These are phyloP conservation scores for Anthracocystis setariae DNA, from an alignment of 1,284 basidiomycete species.

Conservation along the genomic window DNA sequence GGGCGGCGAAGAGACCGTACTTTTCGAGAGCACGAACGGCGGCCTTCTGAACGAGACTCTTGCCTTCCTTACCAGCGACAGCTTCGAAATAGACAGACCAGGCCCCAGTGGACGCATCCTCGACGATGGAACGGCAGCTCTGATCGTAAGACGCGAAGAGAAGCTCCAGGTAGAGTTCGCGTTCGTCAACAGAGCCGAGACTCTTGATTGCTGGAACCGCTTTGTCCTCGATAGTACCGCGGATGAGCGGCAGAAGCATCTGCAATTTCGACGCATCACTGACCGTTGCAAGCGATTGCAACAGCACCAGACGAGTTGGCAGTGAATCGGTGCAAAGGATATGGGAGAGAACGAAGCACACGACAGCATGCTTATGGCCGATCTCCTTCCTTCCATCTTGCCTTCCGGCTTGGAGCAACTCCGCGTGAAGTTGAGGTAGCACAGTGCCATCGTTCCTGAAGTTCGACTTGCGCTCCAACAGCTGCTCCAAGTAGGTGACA, in stretches of 20 bases:
- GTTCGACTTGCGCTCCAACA: slow-evolving; percentile 68
- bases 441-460: slow-evolving; percentile 77
- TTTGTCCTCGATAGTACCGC: slow-evolving; percentile 66
- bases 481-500: slow-evolving; percentile 74
- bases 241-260: slow-evolving; percentile 75
- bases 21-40: slow-evolving; percentile 69
- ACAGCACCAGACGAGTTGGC: slow-evolving; percentile 73
- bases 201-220: slow-evolving; percentile 10
- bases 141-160: slow-evolving; percentile 73
- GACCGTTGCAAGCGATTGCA: slow-evolving; percentile 75
- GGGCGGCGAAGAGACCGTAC: slow-evolving; percentile 71
- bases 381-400: slow-evolving; percentile 75
- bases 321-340: slow-evolving; percentile 74
- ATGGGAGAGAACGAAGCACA: slow-evolving; percentile 87
- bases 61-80: slow-evolving; percentile 21
- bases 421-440: slow-evolving; percentile 75
- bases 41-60: slow-evolving; percentile 36
- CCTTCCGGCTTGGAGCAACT: slow-evolving; percentile 72
- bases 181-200: slow-evolving; percentile 22
- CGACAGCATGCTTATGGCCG: slow-evolving; percentile 76
- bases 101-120: slow-evolving; percentile 69
- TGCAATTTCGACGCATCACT: slow-evolving; percentile 76
- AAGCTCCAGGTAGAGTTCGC: slow-evolving; percentile 70
- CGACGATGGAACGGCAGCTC: slow-evolving; percentile 72
- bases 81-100: slow-evolving; percentile 43